Base-by-base conservation (phyloP, 148 eudicot genomes). In the Rhododendron henanense region DNA sequence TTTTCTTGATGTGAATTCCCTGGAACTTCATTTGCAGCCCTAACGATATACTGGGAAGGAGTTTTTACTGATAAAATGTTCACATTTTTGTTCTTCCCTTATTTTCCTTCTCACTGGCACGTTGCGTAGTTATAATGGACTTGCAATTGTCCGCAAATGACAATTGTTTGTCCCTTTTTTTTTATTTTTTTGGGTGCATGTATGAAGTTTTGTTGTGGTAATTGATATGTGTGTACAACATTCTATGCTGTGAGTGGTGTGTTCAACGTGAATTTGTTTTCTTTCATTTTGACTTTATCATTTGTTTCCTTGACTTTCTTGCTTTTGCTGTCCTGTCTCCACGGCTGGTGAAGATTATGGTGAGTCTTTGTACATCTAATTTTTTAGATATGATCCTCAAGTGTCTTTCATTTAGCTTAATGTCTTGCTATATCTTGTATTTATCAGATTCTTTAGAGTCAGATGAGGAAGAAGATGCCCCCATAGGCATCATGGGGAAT, bases 231-330 rank as follows among this genome's bases (percentile, higher is more conserved):
- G 10, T 79, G 13, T 48, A 10, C 2, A 48, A 50, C 7, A 45
- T 47, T 47, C 57, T 47, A 78, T 50, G 39, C 55, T 11, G 13
- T 44, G n/a, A 63, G 9, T 47, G 10, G 41, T 76, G 39, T 78
- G 73, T 18, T 41, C 33, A 21, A 37, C 61, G 65, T 41, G 5
- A 33, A 31, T 55, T 55, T n/a, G 84, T 44, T 10, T 71, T 71
- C 14, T 35, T 80, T 14, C 21, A 1, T 18, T 69, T 41, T 73
- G n/a, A 13, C 25, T 48, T 47, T 50, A 63, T 21, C 19, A 3
- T 48, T 23, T 77, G 44, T 77, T 81, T 85, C 95, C 93, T 93
- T 93, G 87, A 93, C 93, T 84, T 18, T 47, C 25, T 31, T 28
- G 28, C 25, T 63, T 63, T n/a, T 23, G 53, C 51, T 23, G 37